Evolutionary conservation across 495 filamentous ascomycete genomes (phyloP).

Genomic region (Parmelia sp.): DNA sequence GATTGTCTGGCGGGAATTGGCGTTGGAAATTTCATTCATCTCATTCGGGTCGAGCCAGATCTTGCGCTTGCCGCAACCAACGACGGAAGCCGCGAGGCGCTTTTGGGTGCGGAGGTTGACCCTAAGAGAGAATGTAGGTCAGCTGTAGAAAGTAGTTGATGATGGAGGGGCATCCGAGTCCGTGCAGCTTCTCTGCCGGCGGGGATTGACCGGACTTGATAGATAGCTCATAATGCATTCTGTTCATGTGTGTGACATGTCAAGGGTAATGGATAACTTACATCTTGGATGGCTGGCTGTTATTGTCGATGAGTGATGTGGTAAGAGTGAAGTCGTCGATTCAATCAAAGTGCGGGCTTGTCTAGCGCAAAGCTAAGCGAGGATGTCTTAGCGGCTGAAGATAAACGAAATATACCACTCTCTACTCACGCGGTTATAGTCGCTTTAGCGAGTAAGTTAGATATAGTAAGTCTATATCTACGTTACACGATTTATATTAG

Average conservation of each 20-base stretch:
- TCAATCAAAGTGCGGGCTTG: constrained; percentile 19
- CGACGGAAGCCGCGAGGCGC: constrained; percentile 96
- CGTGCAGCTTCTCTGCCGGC: background rate
- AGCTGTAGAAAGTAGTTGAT: constrained; percentile 1
- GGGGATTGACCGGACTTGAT: too few relatives aligned
- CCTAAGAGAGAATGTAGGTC: constrained; percentile 48
- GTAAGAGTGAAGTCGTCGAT: constrained; percentile 13
- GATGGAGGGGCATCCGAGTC: background rate
- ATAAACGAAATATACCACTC: too few relatives aligned
- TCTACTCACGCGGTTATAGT: too few relatives aligned
- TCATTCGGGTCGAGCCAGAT: constrained; percentile 99
- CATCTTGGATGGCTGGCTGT: constrained; percentile 48
- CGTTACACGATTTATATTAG: too few relatives aligned
- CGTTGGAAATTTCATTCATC: constrained; percentile 98
- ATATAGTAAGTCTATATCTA: too few relatives aligned
- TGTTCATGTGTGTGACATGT: background rate
- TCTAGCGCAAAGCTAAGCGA: constrained; percentile 16
- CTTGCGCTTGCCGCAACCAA: constrained; percentile 98
- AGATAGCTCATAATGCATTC: background rate
- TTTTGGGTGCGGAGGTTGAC: constrained; percentile 99
- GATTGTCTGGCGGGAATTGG: constrained; percentile 99
- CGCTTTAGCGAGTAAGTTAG: too few relatives aligned
- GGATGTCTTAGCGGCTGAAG: background rate
- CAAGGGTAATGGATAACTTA: constrained; percentile 31
- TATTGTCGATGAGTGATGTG: constrained; percentile 33